phyloP scores from a whole-genome alignment of 1,139 yeast species.

The Ashbya aceris region DNA sequence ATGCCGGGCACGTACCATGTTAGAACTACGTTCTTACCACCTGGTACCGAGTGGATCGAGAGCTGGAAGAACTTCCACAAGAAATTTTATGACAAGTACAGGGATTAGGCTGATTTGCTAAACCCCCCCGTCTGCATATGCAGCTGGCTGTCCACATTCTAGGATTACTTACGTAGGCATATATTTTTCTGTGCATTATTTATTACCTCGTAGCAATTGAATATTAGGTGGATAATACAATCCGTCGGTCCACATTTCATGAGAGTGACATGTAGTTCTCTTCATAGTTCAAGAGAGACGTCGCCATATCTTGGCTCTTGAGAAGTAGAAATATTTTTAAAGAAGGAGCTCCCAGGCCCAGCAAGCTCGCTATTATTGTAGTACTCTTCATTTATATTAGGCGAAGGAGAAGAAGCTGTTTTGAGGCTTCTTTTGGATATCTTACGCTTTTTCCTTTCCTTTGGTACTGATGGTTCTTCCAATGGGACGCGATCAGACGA shows the following conservation, averaged over 20 bases:
- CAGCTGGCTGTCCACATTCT: no score
- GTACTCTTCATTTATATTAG: neutral
- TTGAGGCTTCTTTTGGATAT: neutral
- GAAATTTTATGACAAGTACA: constrained; percentile 53
- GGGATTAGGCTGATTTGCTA: constrained; percentile 12
- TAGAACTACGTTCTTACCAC: constrained; percentile 93
- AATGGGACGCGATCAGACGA: neutral
- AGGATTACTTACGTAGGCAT: no score
- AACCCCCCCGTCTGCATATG: no score
- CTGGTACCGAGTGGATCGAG: constrained; percentile 82
- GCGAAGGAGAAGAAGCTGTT: neutral
- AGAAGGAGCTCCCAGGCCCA: neutral
- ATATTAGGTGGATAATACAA: no score
- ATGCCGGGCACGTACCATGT: constrained; percentile 79
- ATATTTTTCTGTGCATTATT: no score
- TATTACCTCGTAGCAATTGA: no score
- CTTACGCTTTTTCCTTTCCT: neutral
- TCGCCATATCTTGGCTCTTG: neutral
- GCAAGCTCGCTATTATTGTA: neutral
- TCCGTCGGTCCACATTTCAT: neutral
- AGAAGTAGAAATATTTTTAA: neutral
- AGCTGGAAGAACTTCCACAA: constrained; percentile 71
- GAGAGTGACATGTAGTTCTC: neutral
- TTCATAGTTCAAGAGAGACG: neutral
- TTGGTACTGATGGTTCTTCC: no score